phyloP scores from a whole-genome alignment of 2,329 filamentous ascomycete species.

The Diplodia corticola region DNA sequence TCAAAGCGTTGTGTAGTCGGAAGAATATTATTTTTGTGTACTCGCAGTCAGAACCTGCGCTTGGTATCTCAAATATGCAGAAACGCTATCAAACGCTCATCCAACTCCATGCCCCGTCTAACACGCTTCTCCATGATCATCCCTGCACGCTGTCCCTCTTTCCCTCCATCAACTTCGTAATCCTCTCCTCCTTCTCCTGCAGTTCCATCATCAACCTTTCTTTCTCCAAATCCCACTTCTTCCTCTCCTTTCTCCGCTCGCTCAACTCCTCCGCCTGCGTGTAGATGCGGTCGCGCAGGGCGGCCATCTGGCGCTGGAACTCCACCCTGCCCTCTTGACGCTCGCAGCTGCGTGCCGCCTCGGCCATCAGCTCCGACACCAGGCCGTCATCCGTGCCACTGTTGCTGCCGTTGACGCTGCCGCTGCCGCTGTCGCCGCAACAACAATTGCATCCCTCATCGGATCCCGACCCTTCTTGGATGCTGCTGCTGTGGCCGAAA shows the following conservation, averaged over 20 bases:
- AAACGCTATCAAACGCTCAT: neutral
- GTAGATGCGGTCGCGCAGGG: slow-evolving; percentile 6
- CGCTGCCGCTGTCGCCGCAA: neutral
- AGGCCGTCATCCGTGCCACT: neutral
- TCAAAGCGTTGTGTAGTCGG: neutral
- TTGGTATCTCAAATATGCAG: neutral
- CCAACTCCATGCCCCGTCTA: neutral
- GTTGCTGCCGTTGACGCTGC: neutral
- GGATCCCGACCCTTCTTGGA: neutral
- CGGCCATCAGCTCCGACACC: neutral
- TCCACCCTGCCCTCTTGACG: neutral
- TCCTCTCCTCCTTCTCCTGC: neutral
- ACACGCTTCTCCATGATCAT: neutral
- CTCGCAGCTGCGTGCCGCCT: slow-evolving; percentile 15
- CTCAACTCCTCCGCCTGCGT: slow-evolving; percentile 6
- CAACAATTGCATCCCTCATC: neutral
- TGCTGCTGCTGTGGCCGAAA: neutral
- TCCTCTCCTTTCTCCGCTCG: neutral
- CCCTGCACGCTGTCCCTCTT: neutral
- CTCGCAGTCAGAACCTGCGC: neutral
- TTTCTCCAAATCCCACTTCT: neutral
- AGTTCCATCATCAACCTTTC: neutral
- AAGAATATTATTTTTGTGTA: neutral
- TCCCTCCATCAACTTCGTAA: neutral
- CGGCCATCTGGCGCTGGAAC: slow-evolving; percentile 13